Evolutionary conservation across 208 protist genomes (phyloP).

Genomic region (Porcisia hertigi): DNA sequence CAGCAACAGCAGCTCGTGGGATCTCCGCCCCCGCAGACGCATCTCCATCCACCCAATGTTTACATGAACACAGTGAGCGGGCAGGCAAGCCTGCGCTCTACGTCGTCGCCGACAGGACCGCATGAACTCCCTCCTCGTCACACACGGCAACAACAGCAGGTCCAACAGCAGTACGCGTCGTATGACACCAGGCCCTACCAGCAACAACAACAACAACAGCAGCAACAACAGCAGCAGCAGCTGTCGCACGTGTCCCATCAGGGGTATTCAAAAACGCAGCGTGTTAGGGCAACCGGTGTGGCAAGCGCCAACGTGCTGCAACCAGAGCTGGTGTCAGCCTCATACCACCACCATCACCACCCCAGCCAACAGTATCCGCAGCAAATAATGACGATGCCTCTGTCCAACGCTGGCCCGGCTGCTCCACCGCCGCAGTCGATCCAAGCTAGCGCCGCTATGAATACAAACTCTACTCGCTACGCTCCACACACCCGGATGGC

Average conservation of each 20-base stretch:
- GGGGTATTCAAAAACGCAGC: background rate
- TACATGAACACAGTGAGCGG: constrained; percentile 19
- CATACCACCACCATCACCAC: constrained; percentile 13
- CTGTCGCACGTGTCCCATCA: background rate
- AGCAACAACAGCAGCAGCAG: constrained; percentile 9
- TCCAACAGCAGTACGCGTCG: constrained; percentile 6
- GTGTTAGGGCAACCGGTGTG: background rate
- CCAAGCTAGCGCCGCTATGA: background rate
- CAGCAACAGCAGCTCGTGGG: constrained; percentile 2
- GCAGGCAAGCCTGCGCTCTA: background rate
- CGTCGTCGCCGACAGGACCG: background rate
- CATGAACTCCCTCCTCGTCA: background rate
- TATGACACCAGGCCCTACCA: background rate
- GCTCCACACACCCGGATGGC: background rate
- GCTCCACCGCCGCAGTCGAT: background rate
- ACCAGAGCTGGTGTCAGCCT: background rate
- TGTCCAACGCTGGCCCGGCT: background rate
- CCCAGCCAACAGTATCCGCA: background rate
- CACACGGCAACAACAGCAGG: constrained; percentile 9
- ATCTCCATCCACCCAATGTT: constrained; percentile 25
- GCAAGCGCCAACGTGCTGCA: background rate
- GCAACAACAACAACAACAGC: constrained; percentile 7
- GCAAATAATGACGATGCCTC: background rate
- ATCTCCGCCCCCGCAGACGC: background rate
- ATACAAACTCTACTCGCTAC: background rate